Evolutionary conservation across 1,284 basidiomycete species (phyloP), one percentile per base, ranked within the genome.

Genomic region (Rhodotorula sp.): DNA sequence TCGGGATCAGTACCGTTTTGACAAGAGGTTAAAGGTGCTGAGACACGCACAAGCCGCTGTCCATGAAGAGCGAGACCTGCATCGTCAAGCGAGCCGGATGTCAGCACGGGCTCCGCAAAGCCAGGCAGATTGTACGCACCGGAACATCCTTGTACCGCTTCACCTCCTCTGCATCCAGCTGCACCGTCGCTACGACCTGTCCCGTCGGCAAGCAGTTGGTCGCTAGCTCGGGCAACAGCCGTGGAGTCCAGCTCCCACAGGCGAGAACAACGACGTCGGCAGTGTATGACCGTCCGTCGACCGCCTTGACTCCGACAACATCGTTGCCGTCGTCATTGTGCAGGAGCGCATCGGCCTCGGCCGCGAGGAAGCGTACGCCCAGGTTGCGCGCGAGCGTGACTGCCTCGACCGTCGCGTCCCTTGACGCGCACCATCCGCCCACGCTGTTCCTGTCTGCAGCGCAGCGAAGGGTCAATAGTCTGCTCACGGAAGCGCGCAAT

Each of bases 401-500:
- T 13, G 59, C 49, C 48, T 67, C 53, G 23, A 76, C 66, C 53
- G 71, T 65, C 8, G 67, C 69, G 25, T 68, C 68, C 13, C 74
- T 61, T 7, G 72, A 64, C 2, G 73, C 72, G 4, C 72, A 72
- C 74, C 72, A 76, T 17, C 74, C 74, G n/a, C 69, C 74, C 4
- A 61, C 52, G 19, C 46, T 16, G 52, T 73, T 74, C 53, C 57
- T 55, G 62, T 75, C 73, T 74, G 44, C 13, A 19, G 3, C 3
- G 9, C 23, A 14, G 49, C 53, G 49, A 41, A 19, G 21, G 27
- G 7, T 9, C 3, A 44, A 0, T 3, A 21, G 8, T 0, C 48
- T 4, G 8, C 14, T 3, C 19, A 41, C 7, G 21, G 3, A n/a
- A 2, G 23, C 17, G 46, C 41, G 23, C 12, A 27, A 45, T 2